Evolutionary conservation across 441 rosid genomes (phyloP).

Genomic region (Kokia cookei): DNA sequence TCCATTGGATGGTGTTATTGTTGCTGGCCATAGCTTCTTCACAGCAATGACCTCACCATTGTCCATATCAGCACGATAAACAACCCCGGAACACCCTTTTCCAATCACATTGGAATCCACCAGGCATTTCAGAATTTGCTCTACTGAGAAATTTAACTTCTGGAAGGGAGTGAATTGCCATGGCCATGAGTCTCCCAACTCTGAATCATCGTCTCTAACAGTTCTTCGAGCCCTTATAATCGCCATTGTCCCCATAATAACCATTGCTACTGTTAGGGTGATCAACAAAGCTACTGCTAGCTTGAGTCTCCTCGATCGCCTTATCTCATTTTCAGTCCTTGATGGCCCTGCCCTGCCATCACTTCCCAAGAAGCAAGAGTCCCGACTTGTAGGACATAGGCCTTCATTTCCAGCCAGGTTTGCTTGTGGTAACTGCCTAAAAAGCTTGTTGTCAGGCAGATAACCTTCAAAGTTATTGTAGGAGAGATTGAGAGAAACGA

Average conservation of each 20-base stretch:
- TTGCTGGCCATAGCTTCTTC: slow-evolving; percentile 88
- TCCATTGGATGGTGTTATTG: slow-evolving; percentile 36
- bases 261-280: slow-evolving; percentile 58
- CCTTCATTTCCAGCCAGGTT: slow-evolving; percentile 63
- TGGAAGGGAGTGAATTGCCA: slow-evolving; percentile 99
- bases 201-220: slow-evolving; percentile 53
- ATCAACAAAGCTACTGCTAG: slow-evolving; percentile 68
- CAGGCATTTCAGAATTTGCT: slow-evolving; percentile 69
- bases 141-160: slow-evolving; percentile 84
- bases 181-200: slow-evolving; percentile 72
- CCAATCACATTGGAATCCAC: slow-evolving; percentile 88
- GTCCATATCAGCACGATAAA: slow-evolving; percentile 89
- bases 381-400: slow-evolving; percentile 62
- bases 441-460: slow-evolving; percentile 86
- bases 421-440: slow-evolving; percentile 51
- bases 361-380: slow-evolving; percentile 52
- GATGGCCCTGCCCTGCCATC: slow-evolving; percentile 27
- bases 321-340: slow-evolving; percentile 19
- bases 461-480: slow-evolving; percentile 79
- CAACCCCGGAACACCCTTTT: slow-evolving; percentile 91
- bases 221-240: slow-evolving; percentile 50
- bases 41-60: slow-evolving; percentile 89
- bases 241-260: slow-evolving; percentile 68
- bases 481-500: slow-evolving; percentile 80
- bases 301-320: slow-evolving; percentile 50